Evolutionary conservation across 2,329 filamentous ascomycete genomes (phyloP), one percentile per base, ranked within the genome.

Genomic region (Scedosporium minutisporum): DNA sequence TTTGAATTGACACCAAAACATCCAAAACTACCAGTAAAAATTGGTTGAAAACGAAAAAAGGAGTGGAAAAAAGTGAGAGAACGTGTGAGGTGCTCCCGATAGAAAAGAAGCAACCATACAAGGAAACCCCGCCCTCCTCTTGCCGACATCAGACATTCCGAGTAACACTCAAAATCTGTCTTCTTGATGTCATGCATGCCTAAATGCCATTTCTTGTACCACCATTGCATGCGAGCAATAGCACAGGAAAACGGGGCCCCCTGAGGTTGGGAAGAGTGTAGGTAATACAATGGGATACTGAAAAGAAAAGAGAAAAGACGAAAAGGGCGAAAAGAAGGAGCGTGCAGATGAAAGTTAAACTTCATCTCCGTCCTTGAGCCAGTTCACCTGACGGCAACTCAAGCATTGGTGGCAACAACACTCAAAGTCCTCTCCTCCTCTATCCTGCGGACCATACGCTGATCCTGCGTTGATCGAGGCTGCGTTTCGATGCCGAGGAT

Each of bases 401-500:
- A 55, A 16, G 51, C 55, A 38, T 58, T 5, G 27, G 25, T 29
- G 16, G 21, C 3, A 38, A 48, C 18, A 46, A 33, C 58, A 27
- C 25, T 46, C 41, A 62, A 9, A 41, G 68, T 72, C 59, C 78
- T 73, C 69, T 79, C 77, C 69, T 84, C 80, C 68, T 85, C 83
- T 68, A 84, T 73, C 66, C 81, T 74, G 68, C 82, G 78, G 63
- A 84, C 80, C 69, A 84, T 74, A 71, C 85, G 82, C 67, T 82
- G 76, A 73, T 85, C 83, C 67, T 79, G 78, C 48, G 81, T 81
- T 67, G 80, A 83, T 46, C 82, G 74, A 23, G 82, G 82, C 69
- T 82, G 82, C 46, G 82, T 80, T 67, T 85, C 82, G 65, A 83
- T 84, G 46, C 83, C 84, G 25, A 87, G 75, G 63, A 87, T 84